phyloP scores from a whole-genome alignment of 306 rosid species.

The Purshia tridentata region DNA sequence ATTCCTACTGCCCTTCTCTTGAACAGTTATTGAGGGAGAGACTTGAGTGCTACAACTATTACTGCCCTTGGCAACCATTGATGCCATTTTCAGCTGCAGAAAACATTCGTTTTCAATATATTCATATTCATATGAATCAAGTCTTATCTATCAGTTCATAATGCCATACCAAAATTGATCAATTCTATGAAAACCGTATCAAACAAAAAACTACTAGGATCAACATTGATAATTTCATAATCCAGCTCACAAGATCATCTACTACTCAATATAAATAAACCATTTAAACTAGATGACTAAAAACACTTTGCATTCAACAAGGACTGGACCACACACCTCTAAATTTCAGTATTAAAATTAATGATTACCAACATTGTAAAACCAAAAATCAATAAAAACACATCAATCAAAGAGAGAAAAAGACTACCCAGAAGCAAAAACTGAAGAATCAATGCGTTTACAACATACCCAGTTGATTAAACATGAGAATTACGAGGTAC shows the following conservation, averaged over 20 bases:
- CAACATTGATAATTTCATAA: conserved; percentile 24
- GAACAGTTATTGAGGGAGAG: conserved; percentile 54
- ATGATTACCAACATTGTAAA: conserved; percentile 34
- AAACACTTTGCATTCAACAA: conserved; percentile 37
- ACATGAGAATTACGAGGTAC: conserved; percentile 20
- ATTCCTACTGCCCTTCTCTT: conserved; percentile 85
- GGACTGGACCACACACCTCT: conserved; percentile 38
- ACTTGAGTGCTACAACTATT: conserved; percentile 45
- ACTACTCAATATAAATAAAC: conserved; percentile 19
- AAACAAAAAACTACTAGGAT: not conserved
- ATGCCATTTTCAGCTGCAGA: conserved; percentile 75
- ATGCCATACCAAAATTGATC: conserved; percentile 26
- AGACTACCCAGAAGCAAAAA: conserved; percentile 36
- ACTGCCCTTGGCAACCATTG: conserved; percentile 56
- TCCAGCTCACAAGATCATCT: conserved; percentile 30
- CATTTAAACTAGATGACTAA: conserved; percentile 30
- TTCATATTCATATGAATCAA: conserved; percentile 11
- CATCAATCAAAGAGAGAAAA: conserved; percentile 11
- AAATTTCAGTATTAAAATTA: conserved; percentile 37
- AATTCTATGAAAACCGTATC: conserved; percentile 12
- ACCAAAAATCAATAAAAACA: conserved; percentile 14
- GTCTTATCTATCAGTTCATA: conserved; percentile 13
- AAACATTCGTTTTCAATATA: conserved; percentile 26
- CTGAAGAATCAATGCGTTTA: conserved; percentile 28
- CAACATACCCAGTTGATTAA: conserved; percentile 40